phyloP scores from a whole-genome alignment of 192 early-diverging fungal species.

The Dispira simplex region DNA sequence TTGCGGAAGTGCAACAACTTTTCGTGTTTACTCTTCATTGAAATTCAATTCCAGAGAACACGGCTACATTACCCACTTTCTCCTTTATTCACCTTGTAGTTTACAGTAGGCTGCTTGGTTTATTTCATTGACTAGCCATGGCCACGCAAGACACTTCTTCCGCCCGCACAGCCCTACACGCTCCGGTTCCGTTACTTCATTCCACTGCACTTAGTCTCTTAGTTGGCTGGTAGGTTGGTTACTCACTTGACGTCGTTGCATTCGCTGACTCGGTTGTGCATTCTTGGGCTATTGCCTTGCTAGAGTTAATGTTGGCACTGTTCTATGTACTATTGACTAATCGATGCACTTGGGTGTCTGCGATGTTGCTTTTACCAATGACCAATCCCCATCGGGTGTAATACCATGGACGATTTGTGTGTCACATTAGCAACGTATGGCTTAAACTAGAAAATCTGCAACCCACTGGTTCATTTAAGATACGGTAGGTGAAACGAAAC shows the following conservation, averaged over 20 bases:
- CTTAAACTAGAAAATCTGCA: slow-evolving; percentile 65
- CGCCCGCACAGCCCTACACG: slow-evolving; percentile 19
- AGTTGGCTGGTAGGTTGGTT: slow-evolving; percentile 15
- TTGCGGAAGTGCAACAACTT: no score
- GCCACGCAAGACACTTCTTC: background rate
- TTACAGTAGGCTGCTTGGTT: no score
- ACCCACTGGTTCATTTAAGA: slow-evolving; percentile 62
- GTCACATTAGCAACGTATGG: slow-evolving; percentile 38
- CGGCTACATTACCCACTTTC: background rate
- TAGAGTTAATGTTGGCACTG: background rate
- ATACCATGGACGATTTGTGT: no score
- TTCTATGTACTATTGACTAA: background rate
- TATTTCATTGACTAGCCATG: background rate
- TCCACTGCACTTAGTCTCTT: slow-evolving; percentile 24
- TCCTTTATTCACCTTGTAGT: background rate
- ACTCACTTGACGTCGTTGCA: background rate
- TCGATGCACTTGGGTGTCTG: no score
- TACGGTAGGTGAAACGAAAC: slow-evolving; percentile 24
- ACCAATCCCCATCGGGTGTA: no score
- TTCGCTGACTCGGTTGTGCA: background rate
- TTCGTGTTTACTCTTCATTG: background rate
- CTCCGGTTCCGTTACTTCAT: slow-evolving; percentile 29
- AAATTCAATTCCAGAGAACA: background rate
- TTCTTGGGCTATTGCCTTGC: background rate
- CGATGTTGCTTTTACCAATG: no score